Conservation (phyloP, 345 rosid species). For the Noccaea caerulescens region DNA sequence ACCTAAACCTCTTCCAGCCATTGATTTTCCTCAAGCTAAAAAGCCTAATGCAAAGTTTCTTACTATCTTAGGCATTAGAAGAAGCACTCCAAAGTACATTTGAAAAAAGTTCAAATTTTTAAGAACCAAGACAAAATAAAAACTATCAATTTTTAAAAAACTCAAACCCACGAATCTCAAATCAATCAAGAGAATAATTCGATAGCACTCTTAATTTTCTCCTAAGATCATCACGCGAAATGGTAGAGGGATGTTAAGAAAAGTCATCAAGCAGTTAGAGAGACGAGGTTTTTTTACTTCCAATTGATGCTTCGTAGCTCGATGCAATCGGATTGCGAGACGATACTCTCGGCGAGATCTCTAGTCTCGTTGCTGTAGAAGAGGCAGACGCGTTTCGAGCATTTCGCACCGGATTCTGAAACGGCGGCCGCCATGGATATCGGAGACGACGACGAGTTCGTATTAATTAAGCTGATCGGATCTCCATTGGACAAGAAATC, state of each 20-base stretch:
- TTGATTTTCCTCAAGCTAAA: neutral
- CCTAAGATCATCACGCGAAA: neutral
- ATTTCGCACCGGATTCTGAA: conserved; percentile 55
- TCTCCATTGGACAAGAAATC: conserved; percentile 60
- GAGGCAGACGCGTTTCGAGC: conserved; percentile 67
- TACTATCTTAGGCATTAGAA: neutral
- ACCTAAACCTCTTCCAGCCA: neutral
- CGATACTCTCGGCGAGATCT: conserved; percentile 81
- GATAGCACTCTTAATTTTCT: neutral
- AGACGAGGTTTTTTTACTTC: conserved; percentile 54
- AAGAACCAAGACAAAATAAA: neutral
- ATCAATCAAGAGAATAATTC: neutral
- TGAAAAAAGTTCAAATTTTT: neutral
- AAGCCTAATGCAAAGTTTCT: neutral
- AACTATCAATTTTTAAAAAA: neutral
- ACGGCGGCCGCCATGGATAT: conserved; percentile 57
- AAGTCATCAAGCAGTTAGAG: neutral
- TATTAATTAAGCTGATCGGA: conserved; percentile 50
- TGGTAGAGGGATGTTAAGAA: neutral
- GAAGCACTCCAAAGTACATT: conserved; percentile 1
- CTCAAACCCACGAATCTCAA: neutral
- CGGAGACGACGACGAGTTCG: conserved; percentile 45
- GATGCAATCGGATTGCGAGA: conserved; percentile 71
- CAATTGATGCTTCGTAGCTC: conserved; percentile 85
- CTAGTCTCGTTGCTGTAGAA: conserved; percentile 76